Evolutionary conservation across 2,329 filamentous ascomycete species (phyloP), one percentile per base, ranked within the genome.

Genomic region (Xylariaceae sp.): DNA sequence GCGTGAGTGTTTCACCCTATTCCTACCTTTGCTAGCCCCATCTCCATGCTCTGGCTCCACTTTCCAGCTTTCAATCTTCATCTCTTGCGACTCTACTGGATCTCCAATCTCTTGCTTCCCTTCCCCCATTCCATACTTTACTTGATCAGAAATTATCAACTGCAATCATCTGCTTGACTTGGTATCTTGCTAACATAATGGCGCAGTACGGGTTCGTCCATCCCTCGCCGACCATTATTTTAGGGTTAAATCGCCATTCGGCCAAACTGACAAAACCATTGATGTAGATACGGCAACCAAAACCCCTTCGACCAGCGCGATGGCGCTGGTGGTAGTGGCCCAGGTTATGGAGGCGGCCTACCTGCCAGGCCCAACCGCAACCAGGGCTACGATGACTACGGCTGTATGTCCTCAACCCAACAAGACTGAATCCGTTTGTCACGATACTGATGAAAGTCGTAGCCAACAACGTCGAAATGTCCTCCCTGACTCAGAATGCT

Each of bases 391-490:
- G 45, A 66, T 41, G 57, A 60, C 16, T 57, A 63, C 51, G 68
- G 70, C 67, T 63, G 73, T 73, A 59, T 44, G 45, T 63, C 44
- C 15, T 17, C 19, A 6, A 26, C 4, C 18, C 4, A 22, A 11
- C 22, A 11, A 6, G 22, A n/a, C 17, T 13, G 16, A 29, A 24
- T 32, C 12, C 11, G 17, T 3, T 38, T 38, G 13, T 19, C 6
- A n/a, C 24, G 31, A 34, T 26, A 37, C 48, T 51, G 37, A 58
- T 41, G 39, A 24, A 22, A 19, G 37, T 9, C 46, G 45, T 51
- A 68, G 69, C 65, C 33, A 62, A 67, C 55, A 74, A 77, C 54
- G 80, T 88, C 53, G 86, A 90, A 66, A 86, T 89, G 83, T 77
- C 78, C 35, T 75, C 83, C 11, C 74, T 87, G 34, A 64, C 71